Conservation (phyloP, 2,329 filamentous ascomycete genomes). For the Ophiostoma ips region DNA sequence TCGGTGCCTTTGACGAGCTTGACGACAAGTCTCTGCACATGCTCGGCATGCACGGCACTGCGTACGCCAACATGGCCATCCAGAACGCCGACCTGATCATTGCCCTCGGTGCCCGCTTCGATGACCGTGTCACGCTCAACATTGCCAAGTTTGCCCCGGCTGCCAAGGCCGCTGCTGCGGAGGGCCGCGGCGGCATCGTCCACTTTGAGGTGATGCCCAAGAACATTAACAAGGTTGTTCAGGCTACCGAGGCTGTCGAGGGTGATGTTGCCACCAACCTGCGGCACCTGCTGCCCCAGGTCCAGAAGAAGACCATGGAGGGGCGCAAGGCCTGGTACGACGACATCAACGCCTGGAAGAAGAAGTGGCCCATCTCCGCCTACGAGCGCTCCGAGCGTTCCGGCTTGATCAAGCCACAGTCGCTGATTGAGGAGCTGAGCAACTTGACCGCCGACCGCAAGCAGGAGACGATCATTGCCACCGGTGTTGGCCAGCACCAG, state of each 20-base stretch:
- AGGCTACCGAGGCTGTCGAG: conserved; percentile 89
- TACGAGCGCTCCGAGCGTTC: conserved; percentile 67
- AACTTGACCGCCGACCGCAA: conserved; percentile 69
- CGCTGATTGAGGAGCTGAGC: conserved; percentile 80
- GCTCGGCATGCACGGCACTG: conserved; percentile 96
- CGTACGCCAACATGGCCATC: conserved; percentile 96
- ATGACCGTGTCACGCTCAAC: conserved; percentile 81
- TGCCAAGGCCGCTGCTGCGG: conserved; percentile 69
- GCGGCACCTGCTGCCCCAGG: conserved; percentile 54
- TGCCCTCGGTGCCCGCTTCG: conserved; percentile 83
- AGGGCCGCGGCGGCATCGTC: conserved; percentile 83
- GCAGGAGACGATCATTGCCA: conserved; percentile 74
- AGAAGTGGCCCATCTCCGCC: conserved; percentile 68
- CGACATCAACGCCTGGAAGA: conserved; percentile 84
- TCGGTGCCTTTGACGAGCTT: conserved; percentile 84
- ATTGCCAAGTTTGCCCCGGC: conserved; percentile 78
- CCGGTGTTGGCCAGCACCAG: conserved; percentile 94
- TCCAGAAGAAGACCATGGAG: conserved; percentile 46
- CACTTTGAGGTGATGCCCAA: conserved; percentile 99
- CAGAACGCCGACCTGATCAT: conserved; percentile 95
- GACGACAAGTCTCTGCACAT: conserved; percentile 93
- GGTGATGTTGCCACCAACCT: conserved; percentile 81
- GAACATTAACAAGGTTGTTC: conserved; percentile 99
- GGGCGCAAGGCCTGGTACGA: conserved; percentile 75
- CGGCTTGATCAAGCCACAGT: conserved; percentile 86